Base-by-base conservation (phyloP, 1,284 basidiomycete genomes). In the Paramarasmius palmivorus region DNA sequence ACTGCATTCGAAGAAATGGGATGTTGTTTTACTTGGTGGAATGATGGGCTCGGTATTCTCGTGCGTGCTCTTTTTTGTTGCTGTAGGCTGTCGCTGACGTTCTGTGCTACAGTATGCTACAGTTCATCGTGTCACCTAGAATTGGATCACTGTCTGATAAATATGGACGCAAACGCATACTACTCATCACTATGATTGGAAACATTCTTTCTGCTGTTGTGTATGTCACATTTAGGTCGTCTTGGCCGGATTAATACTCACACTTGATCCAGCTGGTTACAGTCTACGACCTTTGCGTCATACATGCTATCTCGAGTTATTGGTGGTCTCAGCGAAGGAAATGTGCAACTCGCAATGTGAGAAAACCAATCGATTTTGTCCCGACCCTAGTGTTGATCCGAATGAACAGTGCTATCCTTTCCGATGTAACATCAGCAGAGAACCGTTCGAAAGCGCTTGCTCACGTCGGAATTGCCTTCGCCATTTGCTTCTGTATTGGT, bases 391-490 rank as follows among this genome's bases (percentile, higher is more conserved):
- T 22, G 36, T 19, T 40, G 41, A 36, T 37, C 25, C 19, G 40
- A 40, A 20, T 36, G 54, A 54, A 32, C 60, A 93, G 91, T 61
- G 93, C 93, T 5, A 93, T 93, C 62, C 82, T 97, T 29, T 92
- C 92, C 19, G 94, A 97, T 67, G 83, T 96, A 34, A 90, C 92
- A 0, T 82, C 87, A 1, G 79, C 89, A 3, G 78, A 79, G 14
- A 88, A 86, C 45, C 85, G 93, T 22, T 88, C 91, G 4, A 89
- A 83, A 65, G 86, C 90, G 6, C 82, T 97, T n/a, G 90, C 94
- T 0, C 82, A 95, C 57, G 89, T 97, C 45, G 94, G 95, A 15
- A 92, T 96, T 50, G 94, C 95, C 1, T 97, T 97, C 64, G 91
- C 92, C 7, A 86, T 96, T 48, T 94, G 92, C 67, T 96, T 96